Base-by-base conservation (phyloP, 1,139 yeast species). In the Geotrichum cucujoidarum region DNA sequence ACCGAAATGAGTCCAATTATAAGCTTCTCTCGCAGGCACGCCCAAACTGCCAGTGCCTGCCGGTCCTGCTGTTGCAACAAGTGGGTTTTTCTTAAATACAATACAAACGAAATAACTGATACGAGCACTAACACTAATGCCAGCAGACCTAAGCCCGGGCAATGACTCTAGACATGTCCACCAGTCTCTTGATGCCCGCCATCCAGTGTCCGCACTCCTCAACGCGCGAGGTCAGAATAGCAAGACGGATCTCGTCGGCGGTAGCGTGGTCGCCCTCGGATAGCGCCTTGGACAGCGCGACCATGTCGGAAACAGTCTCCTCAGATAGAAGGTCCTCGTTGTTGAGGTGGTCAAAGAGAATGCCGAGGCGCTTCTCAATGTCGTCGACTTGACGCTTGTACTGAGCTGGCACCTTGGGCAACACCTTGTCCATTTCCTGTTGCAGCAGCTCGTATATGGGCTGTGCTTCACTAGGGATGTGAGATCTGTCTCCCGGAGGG, bases 131-230 rank as follows among this genome's bases (percentile, higher is more conserved):
- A n/a, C n/a, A n/a, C n/a, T n/a, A n/a, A n/a, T n/a, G n/a, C n/a
- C n/a, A n/a, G n/a, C n/a, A n/a, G n/a, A n/a, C 18, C 30, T 39
- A 39, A 29, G 43, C 22, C 6, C 43, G 17, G 29, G 38, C 45
- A 24, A 62, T 61, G n/a, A 66, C 70, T 40, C 59, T 49, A 10
- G 63, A 59, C 81, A 92, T 85, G 53, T 84, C 86, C 54, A 92
- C 81, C 57, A 92, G 75, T 59, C 97, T 79, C 68, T 85, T 88
- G 46, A 92, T 83, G 60, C 98, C 98, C 22, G 87, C 80, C 71
- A 87, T 80, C 98, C 98, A 92, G 59, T 84, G 81, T 11, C 95
- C 95, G 56, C 86, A 80, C 65, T 90, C 95, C 38, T 77, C 80
- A 43, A 83, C 76, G 57, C 78, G 77, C 35, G 77, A 75, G 7